These are phyloP conservation scores for Paraphaeosphaeria minitans DNA, from an alignment of 2,329 filamentous ascomycete genomes.

Conservation along the genomic window DNA sequence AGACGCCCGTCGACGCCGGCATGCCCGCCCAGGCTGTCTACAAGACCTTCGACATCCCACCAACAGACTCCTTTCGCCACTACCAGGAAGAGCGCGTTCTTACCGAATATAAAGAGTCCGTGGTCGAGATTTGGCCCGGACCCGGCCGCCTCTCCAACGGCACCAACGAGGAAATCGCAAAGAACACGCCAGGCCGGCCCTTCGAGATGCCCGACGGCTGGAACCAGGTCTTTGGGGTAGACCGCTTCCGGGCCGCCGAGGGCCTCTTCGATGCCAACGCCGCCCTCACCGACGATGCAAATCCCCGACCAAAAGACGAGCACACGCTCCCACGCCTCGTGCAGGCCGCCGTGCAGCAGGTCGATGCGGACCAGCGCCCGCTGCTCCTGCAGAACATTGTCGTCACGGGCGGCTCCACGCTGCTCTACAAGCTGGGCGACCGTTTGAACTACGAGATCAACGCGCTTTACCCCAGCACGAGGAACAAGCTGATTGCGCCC, in stretches of 20 bases:
- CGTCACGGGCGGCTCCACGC: slow-evolving; percentile 83
- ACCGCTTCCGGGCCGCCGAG: slow-evolving; percentile 85
- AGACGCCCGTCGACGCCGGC: slow-evolving; percentile 85
- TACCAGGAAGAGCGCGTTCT: slow-evolving; percentile 92
- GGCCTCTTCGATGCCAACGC: slow-evolving; percentile 88
- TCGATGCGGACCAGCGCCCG: slow-evolving; percentile 87
- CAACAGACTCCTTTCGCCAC: slow-evolving; percentile 72
- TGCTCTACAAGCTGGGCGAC: slow-evolving; percentile 92
- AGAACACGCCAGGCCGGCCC: slow-evolving; percentile 75
- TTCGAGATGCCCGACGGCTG: slow-evolving; percentile 98
- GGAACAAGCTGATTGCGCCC: slow-evolving; percentile 86
- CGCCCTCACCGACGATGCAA: slow-evolving; percentile 61
- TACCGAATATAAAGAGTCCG: slow-evolving; percentile 96
- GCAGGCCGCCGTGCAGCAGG: slow-evolving; percentile 73
- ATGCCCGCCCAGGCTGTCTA: slow-evolving; percentile 77
- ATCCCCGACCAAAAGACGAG: slow-evolving; percentile 64
- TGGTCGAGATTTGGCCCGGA: slow-evolving; percentile 90
- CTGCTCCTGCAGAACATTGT: slow-evolving; percentile 88
- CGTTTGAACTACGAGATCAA: slow-evolving; percentile 84
- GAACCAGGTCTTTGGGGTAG: slow-evolving; percentile 91
- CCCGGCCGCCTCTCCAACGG: slow-evolving; percentile 66
- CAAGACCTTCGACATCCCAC: slow-evolving; percentile 68
- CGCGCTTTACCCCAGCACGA: slow-evolving; percentile 79
- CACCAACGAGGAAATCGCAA: slow-evolving; percentile 76
- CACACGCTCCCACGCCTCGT: slow-evolving; percentile 87